A percentile compares a stretch with the other conserved stretches of the same genome.
phyloP scores from a whole-genome alignment of 1,139 yeast genomes.

The Nakaseomyces delphensis region DNA sequence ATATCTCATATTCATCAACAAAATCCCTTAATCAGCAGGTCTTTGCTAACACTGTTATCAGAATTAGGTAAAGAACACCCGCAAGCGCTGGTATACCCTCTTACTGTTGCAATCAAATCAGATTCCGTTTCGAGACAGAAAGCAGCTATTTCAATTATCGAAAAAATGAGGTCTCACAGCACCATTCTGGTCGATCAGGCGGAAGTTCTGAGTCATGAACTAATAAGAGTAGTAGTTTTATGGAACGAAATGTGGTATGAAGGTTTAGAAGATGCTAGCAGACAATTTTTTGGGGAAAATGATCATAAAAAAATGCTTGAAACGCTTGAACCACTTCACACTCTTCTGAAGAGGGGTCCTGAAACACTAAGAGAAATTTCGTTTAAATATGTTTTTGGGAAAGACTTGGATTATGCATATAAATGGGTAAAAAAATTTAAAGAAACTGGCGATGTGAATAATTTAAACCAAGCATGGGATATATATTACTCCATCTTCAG shows the following conservation, averaged over 20 bases:
- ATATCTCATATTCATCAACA: slow-evolving; percentile 97
- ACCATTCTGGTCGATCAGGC: slow-evolving; percentile 83
- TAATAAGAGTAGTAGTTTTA: slow-evolving; percentile 86
- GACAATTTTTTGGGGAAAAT: slow-evolving; percentile 88
- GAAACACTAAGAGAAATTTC: slow-evolving; percentile 90
- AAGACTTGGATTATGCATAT: slow-evolving; percentile 86
- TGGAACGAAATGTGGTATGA: slow-evolving; percentile 99
- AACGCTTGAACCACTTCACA: slow-evolving; percentile 82
- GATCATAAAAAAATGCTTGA: slow-evolving; percentile 92
- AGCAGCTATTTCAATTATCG: slow-evolving; percentile 87
- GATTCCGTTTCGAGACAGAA: slow-evolving; percentile 82
- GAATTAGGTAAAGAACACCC: slow-evolving; percentile 95
- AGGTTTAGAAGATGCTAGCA: slow-evolving; percentile 92
- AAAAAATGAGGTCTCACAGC: slow-evolving; percentile 85
- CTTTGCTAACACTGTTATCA: slow-evolving; percentile 70
- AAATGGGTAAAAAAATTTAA: slow-evolving; percentile 88
- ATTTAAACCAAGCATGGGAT: slow-evolving; percentile 96
- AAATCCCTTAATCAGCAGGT: slow-evolving; percentile 70
- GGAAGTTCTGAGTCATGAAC: slow-evolving; percentile 84
- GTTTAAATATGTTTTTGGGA: slow-evolving; percentile 86
- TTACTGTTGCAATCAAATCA: slow-evolving; percentile 92
- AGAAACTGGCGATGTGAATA: slow-evolving; percentile 76
- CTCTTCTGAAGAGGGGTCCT: slow-evolving; percentile 75
- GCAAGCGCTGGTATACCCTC: slow-evolving; percentile 89
- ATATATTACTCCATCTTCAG: slow-evolving; percentile 89